Evolutionary conservation across 163 green algal genomes (phyloP).

Genomic region (Scenedesmus sp.): DNA sequence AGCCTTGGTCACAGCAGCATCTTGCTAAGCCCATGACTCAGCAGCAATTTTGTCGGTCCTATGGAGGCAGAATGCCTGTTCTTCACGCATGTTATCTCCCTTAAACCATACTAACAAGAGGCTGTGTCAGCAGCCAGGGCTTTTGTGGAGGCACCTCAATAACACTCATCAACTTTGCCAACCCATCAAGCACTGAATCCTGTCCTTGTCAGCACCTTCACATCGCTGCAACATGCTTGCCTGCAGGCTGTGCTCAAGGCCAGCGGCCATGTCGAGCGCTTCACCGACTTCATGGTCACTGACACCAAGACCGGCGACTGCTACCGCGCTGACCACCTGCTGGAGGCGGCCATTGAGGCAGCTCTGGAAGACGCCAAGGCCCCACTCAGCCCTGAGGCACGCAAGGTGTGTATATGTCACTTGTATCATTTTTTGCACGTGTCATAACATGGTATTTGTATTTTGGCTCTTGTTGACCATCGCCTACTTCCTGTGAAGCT

Average conservation of each 20-base stretch:
- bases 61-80: too few relatives aligned
- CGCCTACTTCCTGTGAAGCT: constrained; percentile 96
- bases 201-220: too few relatives aligned
- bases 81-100: too few relatives aligned
- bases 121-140: too few relatives aligned
- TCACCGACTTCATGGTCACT: constrained; percentile 99
- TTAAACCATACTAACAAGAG: too few relatives aligned
- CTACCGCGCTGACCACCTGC: constrained; percentile 96
- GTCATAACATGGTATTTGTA: too few relatives aligned
- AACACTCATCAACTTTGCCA: too few relatives aligned
- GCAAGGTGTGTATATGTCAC: constrained; percentile 54
- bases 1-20: too few relatives aligned
- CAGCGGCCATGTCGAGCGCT: constrained; percentile 93
- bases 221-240: background rate
- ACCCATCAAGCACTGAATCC: too few relatives aligned
- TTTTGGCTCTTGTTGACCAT: constrained; percentile 81
- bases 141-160: too few relatives aligned
- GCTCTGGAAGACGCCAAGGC: constrained; percentile 84
- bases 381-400: constrained; percentile 67
- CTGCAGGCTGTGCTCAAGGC: constrained; percentile 87
- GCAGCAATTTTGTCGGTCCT: too few relatives aligned
- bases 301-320: constrained; percentile 92
- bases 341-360: constrained; percentile 91
- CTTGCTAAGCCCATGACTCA: too few relatives aligned
- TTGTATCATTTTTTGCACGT: background rate